These are phyloP conservation scores for Pleurotus djamor DNA, from an alignment of 768 basidiomycete genomes.

Conservation along the genomic window DNA sequence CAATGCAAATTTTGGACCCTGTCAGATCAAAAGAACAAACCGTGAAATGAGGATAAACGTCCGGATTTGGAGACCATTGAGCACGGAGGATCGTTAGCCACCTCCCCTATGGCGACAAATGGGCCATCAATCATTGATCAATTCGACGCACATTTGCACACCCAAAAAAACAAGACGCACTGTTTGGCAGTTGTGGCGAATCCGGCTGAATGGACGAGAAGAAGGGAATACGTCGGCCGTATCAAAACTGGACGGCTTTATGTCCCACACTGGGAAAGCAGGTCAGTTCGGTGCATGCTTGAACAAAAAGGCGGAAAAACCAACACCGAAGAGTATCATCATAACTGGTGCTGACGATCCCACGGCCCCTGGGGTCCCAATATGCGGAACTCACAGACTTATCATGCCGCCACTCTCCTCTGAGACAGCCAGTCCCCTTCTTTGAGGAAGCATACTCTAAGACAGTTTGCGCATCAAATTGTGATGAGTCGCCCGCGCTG, in stretches of 20 bases:
- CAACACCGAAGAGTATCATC: conserved; percentile 73
- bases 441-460: conserved; percentile 48
- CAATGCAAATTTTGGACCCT: neutral
- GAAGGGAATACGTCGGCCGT: conserved; percentile 49
- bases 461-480: conserved; percentile 39
- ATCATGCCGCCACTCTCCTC: conserved; percentile 66
- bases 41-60: conserved; percentile 82
- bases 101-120: conserved; percentile 50
- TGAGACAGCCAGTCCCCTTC: conserved; percentile 51
- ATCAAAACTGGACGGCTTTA: conserved; percentile 49
- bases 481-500: conserved; percentile 3
- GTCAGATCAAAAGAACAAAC: conserved; percentile 33
- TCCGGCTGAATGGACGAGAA: conserved; percentile 59
- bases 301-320: conserved; percentile 20
- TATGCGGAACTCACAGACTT: conserved; percentile 83
- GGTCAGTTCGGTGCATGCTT: neutral
- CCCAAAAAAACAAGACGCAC: conserved; percentile 33
- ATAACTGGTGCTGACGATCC: conserved; percentile 83
- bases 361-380: conserved; percentile 80
- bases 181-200: conserved; percentile 80
- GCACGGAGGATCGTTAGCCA: conserved; percentile 81
- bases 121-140: neutral
- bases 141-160: neutral
- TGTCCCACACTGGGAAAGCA: conserved; percentile 68
- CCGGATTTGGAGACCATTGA: conserved; percentile 76